Evolutionary conservation across 2,329 filamentous ascomycete species (phyloP).

Genomic region (Hortaea sp.): DNA sequence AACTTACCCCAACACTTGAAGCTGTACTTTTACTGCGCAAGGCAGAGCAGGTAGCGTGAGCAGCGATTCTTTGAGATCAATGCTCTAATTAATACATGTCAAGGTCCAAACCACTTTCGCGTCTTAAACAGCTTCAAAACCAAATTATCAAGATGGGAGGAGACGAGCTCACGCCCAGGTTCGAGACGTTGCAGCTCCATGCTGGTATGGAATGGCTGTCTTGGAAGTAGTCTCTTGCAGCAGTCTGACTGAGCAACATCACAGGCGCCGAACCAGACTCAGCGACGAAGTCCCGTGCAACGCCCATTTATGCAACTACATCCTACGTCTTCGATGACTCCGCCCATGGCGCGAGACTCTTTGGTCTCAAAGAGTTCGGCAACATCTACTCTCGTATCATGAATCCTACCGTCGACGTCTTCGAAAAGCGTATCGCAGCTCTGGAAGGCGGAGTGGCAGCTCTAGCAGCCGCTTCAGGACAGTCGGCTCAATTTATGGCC

Average conservation of each 20-base stretch:
- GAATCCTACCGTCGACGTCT: constrained; percentile 93
- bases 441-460: constrained; percentile 86
- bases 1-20: too few species aligned
- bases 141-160: constrained; percentile 20
- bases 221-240: not conserved
- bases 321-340: constrained; percentile 94
- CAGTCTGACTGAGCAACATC: not conserved
- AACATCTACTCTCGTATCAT: constrained; percentile 97
- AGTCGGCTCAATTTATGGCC: constrained; percentile 86
- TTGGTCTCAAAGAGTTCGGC: constrained; percentile 91
- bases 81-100: constrained; percentile 6
- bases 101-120: constrained; percentile 9
- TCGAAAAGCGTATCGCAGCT: constrained; percentile 93
- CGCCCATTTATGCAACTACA: constrained; percentile 91
- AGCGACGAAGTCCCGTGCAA: constrained; percentile 74
- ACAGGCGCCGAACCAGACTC: constrained; percentile 68
- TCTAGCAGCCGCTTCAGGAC: constrained; percentile 74
- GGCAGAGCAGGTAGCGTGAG: too few species aligned
- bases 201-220: constrained; percentile 28
- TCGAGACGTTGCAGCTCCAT: constrained; percentile 43
- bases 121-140: constrained; percentile 17
- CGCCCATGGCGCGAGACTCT: constrained; percentile 86
- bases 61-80: not conserved
- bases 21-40: too few species aligned
- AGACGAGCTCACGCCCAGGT: constrained; percentile 33